phyloP scores from a whole-genome alignment of 495 filamentous ascomycete genomes.

The Ascodesmis nigricans region DNA sequence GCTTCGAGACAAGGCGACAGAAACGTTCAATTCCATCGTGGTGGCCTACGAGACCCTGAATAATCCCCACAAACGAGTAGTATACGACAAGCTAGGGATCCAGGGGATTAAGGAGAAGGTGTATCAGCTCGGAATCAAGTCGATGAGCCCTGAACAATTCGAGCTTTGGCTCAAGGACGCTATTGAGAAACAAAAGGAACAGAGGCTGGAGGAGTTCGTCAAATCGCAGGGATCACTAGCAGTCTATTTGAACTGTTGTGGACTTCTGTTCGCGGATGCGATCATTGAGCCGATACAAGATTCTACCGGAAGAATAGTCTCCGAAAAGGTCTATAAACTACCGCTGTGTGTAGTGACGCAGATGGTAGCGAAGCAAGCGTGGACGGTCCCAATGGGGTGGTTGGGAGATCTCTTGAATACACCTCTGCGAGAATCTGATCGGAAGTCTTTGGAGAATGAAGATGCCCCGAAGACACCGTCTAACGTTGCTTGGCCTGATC shows the following conservation, averaged over 20 bases:
- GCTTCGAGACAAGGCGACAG: slow-evolving; percentile 27
- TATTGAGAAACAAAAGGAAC: slow-evolving; percentile 27
- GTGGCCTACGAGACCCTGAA: slow-evolving; percentile 34
- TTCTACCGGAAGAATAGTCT: too few relatives aligned
- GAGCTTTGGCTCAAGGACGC: slow-evolving; percentile 29
- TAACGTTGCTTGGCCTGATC: neutral
- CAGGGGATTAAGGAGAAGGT: slow-evolving; percentile 27
- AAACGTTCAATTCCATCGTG: slow-evolving; percentile 29
- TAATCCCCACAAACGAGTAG: slow-evolving; percentile 31
- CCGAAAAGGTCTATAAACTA: too few relatives aligned
- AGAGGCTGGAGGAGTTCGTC: slow-evolving; percentile 27
- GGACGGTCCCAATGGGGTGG: slow-evolving; percentile 9
- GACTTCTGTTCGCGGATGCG: too few relatives aligned
- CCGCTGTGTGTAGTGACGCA: slow-evolving; percentile 6
- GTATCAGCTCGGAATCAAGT: slow-evolving; percentile 27
- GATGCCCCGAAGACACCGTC: neutral
- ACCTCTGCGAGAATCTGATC: too few relatives aligned
- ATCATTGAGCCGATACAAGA: too few relatives aligned
- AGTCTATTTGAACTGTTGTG: too few relatives aligned
- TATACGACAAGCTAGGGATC: slow-evolving; percentile 32
- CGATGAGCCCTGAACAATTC: slow-evolving; percentile 29
- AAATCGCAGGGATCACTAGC: slow-evolving; percentile 25
- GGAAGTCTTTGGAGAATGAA: neutral
- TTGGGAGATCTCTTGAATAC: slow-evolving; percentile 8
- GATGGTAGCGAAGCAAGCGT: slow-evolving; percentile 12